These are phyloP conservation scores for Ophiostoma fasciatum DNA, from an alignment of 2,329 filamentous ascomycete species.

Conservation along the genomic window DNA sequence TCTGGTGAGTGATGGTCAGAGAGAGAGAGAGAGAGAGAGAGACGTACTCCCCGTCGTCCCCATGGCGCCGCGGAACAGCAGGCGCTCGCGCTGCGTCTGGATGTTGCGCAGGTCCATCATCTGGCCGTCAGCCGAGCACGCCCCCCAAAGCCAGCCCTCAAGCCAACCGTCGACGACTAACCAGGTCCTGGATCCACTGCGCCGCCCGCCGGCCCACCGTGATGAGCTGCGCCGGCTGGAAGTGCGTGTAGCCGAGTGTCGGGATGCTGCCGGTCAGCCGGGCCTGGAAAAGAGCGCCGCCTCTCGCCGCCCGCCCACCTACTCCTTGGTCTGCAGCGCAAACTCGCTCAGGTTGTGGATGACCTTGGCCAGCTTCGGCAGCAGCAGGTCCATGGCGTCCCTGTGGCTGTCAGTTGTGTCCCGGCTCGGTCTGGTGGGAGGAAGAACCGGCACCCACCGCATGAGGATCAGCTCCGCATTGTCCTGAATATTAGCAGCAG, in stretches of 20 bases:
- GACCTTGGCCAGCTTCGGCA: conserved; percentile 64
- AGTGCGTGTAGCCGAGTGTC: conserved; percentile 39
- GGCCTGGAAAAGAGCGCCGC: background rate
- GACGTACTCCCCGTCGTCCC: conserved; percentile 8
- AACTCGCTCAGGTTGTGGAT: conserved; percentile 61
- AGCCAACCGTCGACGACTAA: conserved; percentile 21
- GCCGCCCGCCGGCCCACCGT: conserved; percentile 53
- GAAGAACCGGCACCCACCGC: conserved; percentile 11
- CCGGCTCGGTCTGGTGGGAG: no score
- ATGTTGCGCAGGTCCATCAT: conserved; percentile 56
- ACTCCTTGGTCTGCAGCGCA: conserved; percentile 35
- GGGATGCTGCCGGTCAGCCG: conserved; percentile 8
- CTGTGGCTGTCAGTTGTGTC: conserved; percentile 18
- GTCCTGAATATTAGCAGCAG: conserved; percentile 47
- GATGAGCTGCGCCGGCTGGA: conserved; percentile 45
- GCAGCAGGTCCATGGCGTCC: conserved; percentile 59
- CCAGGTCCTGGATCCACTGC: conserved; percentile 59
- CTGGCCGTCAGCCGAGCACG: no score
- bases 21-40: background rate
- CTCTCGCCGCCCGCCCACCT: no score
- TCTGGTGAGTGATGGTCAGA: background rate
- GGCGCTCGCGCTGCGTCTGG: conserved; percentile 49
- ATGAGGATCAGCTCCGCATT: conserved; percentile 69
- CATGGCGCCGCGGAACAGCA: conserved; percentile 61
- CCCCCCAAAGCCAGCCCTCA: no score